These are phyloP conservation scores for Apophysomyces variabilis DNA, from an alignment of 371 early-diverging fungal genomes.

Conservation along the genomic window DNA sequence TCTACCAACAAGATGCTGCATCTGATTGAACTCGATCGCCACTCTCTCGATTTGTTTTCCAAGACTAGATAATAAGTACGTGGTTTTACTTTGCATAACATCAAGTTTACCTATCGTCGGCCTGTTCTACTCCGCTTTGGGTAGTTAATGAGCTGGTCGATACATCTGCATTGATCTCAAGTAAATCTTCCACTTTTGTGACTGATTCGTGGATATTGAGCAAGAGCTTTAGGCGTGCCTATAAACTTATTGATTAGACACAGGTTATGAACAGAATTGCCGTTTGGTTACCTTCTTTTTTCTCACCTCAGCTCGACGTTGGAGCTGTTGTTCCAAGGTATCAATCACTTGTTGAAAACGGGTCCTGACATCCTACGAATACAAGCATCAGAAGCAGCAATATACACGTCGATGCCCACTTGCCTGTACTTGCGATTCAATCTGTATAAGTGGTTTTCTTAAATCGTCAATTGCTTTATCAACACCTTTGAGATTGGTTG, in stretches of 20 bases:
- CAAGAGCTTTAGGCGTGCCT: slow-evolving; percentile 68
- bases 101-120: slow-evolving; percentile 27
- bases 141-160: background rate
- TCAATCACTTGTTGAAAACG: slow-evolving; percentile 61
- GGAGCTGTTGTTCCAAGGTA: slow-evolving; percentile 63
- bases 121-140: slow-evolving; percentile 10
- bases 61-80: slow-evolving; percentile 14
- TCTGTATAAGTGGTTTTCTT: slow-evolving; percentile 57
- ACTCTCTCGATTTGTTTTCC: slow-evolving; percentile 81
- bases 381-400: background rate
- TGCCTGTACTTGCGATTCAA: slow-evolving; percentile 68
- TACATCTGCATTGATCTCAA: slow-evolving; percentile 58
- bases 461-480: slow-evolving; percentile 72
- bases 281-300: slow-evolving; percentile 63
- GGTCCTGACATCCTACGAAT: slow-evolving; percentile 45
- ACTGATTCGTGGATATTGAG: slow-evolving; percentile 78
- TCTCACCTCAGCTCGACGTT: slow-evolving; percentile 64
- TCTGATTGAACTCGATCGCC: slow-evolving; percentile 87
- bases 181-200: slow-evolving; percentile 74
- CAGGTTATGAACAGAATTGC: background rate
- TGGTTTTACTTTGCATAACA: background rate
- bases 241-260: background rate
- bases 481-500: slow-evolving; percentile 79
- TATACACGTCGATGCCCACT: background rate
- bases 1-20: slow-evolving; percentile 75